These are phyloP conservation scores for Erodium texanum DNA, from an alignment of 441 rosid species.

Conservation along the genomic window DNA sequence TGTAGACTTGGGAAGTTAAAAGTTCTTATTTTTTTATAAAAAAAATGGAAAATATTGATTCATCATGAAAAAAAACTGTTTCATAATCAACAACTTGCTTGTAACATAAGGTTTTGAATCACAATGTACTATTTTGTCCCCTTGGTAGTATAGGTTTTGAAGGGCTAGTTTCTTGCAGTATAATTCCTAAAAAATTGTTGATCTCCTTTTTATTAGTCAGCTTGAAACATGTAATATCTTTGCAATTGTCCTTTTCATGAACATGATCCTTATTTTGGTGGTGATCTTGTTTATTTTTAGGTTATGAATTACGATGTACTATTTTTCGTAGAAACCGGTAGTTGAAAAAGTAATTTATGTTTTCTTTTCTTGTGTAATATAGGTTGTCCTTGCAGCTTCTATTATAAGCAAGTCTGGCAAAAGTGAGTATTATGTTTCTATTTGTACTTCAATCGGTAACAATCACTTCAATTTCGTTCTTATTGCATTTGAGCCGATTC, in stretches of 20 bases:
- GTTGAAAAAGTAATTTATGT: not conserved
- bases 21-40: too few relatives aligned
- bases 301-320: not conserved
- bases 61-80: not conserved
- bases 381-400: slow-evolving; percentile 89
- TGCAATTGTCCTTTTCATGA: not conserved
- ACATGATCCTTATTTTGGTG: not conserved
- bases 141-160: too few relatives aligned
- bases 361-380: slow-evolving; percentile 18
- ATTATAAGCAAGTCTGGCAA: slow-evolving; percentile 97
- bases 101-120: not conserved
- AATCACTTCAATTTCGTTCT: not conserved
- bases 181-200: not conserved
- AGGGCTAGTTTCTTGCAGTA: not conserved
- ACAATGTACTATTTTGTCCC: too few relatives aligned
- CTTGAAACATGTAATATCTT: not conserved
- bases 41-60: too few relatives aligned
- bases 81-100: not conserved
- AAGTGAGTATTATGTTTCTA: slow-evolving; percentile 39
- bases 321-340: not conserved
- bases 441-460: not conserved
- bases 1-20: too few relatives aligned
- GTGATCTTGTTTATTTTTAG: not conserved
- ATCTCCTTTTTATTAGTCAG: not conserved
- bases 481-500: not conserved